These are phyloP conservation scores for Backusella tuberculispora DNA, from an alignment of 192 early-diverging fungal species.

Conservation along the genomic window DNA sequence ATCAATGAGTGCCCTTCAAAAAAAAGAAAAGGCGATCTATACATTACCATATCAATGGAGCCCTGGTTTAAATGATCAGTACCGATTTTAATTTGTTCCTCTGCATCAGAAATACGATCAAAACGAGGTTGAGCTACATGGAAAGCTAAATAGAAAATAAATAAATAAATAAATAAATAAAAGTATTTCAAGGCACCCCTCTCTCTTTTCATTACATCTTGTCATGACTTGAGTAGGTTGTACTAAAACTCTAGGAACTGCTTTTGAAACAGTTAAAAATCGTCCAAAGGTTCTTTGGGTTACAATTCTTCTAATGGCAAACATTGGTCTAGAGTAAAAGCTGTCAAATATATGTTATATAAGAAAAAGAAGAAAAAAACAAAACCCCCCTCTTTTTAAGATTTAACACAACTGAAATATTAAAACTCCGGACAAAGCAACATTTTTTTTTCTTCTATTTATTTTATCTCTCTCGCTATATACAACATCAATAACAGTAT, in stretches of 20 bases:
- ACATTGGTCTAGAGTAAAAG: background rate
- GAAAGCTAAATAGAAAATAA: slow-evolving; percentile 23
- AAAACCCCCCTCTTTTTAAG: background rate
- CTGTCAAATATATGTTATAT: background rate
- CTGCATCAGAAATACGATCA: slow-evolving; percentile 32
- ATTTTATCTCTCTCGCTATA: too few relatives aligned
- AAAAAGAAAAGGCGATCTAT: background rate
- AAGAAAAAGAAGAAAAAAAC: background rate
- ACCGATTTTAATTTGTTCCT: slow-evolving; percentile 36
- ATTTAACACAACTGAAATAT: too few relatives aligned
- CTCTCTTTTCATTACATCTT: background rate
- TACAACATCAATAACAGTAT: too few relatives aligned
- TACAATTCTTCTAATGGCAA: slow-evolving; percentile 2
- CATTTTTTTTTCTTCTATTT: too few relatives aligned
- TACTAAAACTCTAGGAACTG: background rate
- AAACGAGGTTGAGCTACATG: slow-evolving; percentile 16
- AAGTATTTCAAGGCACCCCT: background rate
- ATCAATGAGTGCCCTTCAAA: too few relatives aligned
- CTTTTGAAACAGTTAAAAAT: background rate
- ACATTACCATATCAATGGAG: slow-evolving; percentile 39
- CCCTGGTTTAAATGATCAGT: slow-evolving; percentile 36
- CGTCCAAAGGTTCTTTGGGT: background rate
- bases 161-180: background rate
- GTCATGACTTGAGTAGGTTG: slow-evolving; percentile 8
- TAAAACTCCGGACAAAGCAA: too few relatives aligned